phyloP scores from a whole-genome alignment of 2,329 filamentous ascomycete genomes.

The Sporothrix protearum region DNA sequence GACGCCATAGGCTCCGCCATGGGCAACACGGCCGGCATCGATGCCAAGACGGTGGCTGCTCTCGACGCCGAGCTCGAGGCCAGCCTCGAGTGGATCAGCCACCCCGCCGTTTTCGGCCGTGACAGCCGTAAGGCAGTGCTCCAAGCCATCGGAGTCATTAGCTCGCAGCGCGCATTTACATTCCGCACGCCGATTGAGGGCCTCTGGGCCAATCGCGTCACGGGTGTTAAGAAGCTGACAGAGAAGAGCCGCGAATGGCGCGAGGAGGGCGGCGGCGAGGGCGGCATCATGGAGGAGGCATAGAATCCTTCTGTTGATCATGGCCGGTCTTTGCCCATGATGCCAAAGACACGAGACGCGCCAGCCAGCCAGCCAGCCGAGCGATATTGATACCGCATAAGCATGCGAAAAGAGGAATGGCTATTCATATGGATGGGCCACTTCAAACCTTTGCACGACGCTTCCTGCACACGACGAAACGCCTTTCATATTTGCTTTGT shows the following conservation, averaged over 20 bases:
- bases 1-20: constrained; percentile 56
- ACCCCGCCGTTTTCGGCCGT: constrained; percentile 88
- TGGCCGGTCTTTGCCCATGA: neutral
- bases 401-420: neutral
- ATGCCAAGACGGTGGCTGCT: constrained; percentile 73
- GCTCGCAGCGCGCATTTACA: constrained; percentile 87
- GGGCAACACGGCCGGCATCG: constrained; percentile 64
- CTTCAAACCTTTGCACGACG: neutral
- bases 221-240: constrained; percentile 75
- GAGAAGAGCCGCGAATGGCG: constrained; percentile 89
- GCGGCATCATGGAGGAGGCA: constrained; percentile 58
- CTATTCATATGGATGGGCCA: neutral
- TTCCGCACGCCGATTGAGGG: constrained; percentile 87
- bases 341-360: neutral
- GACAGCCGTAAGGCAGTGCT: constrained; percentile 94
- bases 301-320: constrained; percentile 31
- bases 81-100: constrained; percentile 94
- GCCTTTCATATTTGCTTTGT: neutral
- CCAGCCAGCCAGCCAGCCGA: neutral
- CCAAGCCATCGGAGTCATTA: constrained; percentile 95
- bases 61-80: constrained; percentile 88
- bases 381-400: neutral
- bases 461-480: constrained; percentile 10
- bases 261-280: constrained; percentile 74
- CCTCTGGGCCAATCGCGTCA: constrained; percentile 80